Percentiles rank a stretch among this genome's conserved stretches.
phyloP scores from a whole-genome alignment of 139 green algal species.

The Chlamydomonas sp. region DNA sequence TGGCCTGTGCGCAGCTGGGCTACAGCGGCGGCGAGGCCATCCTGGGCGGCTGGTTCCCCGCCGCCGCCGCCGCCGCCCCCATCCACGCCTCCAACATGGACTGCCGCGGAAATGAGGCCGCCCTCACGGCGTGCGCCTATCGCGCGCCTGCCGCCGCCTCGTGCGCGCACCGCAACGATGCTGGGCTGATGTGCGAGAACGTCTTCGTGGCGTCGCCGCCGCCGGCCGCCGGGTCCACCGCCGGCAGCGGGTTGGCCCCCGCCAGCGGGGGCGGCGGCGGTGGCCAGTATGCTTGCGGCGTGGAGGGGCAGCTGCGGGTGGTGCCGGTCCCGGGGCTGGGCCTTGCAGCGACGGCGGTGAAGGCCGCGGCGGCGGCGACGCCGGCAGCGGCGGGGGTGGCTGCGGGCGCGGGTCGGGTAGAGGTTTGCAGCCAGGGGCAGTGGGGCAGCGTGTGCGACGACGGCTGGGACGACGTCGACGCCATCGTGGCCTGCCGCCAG shows the following conservation, averaged over 20 bases:
- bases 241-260: slow-evolving; percentile 10
- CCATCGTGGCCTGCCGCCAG: slow-evolving; percentile 4
- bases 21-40: slow-evolving; percentile 26
- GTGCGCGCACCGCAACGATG: not conserved
- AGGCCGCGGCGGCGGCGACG: not conserved
- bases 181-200: slow-evolving; percentile 16
- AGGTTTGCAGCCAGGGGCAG: not conserved
- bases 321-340: not conserved
- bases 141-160: not conserved
- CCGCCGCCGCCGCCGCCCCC: not conserved
- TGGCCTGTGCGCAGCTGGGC: slow-evolving; percentile 31
- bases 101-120: not conserved
- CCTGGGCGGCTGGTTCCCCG: slow-evolving; percentile 7
- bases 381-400: not conserved
- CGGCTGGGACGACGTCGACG: slow-evolving; percentile 13
- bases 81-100: not conserved
- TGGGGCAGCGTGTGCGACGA: slow-evolving; percentile 40
- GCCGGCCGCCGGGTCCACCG: not conserved
- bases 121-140: not conserved
- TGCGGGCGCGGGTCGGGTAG: not conserved
- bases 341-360: too few relatives aligned
- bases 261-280: not conserved
- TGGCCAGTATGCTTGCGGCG: not conserved
- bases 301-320: not conserved
- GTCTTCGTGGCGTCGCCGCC: not conserved